phyloP scores from a whole-genome alignment of 169 alveolate genomes.

The Eimeria maxima region DNA sequence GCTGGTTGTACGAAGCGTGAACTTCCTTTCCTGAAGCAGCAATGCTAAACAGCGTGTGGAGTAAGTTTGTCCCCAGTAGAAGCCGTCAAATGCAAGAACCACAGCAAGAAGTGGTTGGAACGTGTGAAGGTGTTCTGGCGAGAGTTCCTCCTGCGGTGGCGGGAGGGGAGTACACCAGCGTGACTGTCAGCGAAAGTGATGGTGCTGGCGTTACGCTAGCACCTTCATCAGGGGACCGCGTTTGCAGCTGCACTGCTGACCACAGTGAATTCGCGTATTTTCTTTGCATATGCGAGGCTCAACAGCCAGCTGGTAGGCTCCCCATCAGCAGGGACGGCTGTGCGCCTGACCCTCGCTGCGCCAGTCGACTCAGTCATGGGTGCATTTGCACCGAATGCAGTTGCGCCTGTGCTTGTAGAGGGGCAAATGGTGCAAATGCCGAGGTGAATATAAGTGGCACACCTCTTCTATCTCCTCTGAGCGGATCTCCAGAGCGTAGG shows the following conservation, averaged over 20 bases:
- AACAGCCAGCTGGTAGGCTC: neutral
- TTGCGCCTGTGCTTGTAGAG: neutral
- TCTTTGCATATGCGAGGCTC: neutral
- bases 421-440: neutral
- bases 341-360: neutral
- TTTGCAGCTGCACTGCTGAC: constrained; percentile 43
- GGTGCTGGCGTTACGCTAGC: neutral
- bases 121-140: neutral
- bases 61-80: constrained; percentile 26
- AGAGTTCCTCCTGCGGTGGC: neutral
- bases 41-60: constrained; percentile 68
- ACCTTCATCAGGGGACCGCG: neutral
- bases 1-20: neutral
- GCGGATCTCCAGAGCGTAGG: neutral
- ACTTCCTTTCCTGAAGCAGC: neutral
- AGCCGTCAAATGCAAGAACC: neutral
- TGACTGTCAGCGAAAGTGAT: neutral
- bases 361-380: neutral
- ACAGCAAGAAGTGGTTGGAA: neutral
- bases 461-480: neutral
- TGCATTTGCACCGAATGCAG: neutral
- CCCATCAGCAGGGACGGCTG: neutral
- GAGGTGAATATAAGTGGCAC: neutral
- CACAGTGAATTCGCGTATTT: neutral
- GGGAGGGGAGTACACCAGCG: neutral